These are phyloP conservation scores for Rhodocollybia butyracea DNA, from an alignment of 768 basidiomycete genomes.

Conservation along the genomic window DNA sequence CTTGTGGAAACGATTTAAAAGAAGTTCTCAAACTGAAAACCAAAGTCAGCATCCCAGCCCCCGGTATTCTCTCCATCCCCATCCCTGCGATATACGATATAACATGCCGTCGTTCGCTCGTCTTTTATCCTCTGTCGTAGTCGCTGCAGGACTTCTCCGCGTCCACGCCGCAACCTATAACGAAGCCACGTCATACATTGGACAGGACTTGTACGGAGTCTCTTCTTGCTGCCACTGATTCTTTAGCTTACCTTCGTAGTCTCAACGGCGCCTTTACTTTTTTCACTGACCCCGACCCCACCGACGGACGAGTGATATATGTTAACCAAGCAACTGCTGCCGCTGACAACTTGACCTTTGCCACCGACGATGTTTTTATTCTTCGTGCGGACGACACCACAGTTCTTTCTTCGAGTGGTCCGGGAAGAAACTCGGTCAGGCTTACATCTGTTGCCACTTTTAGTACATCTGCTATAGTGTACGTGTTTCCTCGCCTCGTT, in stretches of 20 bases:
- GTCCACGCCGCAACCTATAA: slow-evolving; percentile 4
- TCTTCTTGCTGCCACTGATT: too few species aligned
- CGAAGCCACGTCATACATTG: slow-evolving; percentile 1
- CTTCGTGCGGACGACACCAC: slow-evolving; percentile 54
- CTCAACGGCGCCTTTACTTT: slow-evolving; percentile 13
- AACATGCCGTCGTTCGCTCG: slow-evolving; percentile 4
- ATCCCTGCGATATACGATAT: too few species aligned
- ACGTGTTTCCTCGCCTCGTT: neutral
- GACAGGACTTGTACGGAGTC: slow-evolving; percentile 29
- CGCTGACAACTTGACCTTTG: slow-evolving; percentile 53
- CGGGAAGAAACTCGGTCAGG: slow-evolving; percentile 56
- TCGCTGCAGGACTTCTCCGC: neutral
- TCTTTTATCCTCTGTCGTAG: neutral
- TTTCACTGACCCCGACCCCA: slow-evolving; percentile 39
- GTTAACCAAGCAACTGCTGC: slow-evolving; percentile 46
- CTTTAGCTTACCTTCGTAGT: too few species aligned
- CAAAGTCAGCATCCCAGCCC: too few species aligned
- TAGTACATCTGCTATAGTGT: slow-evolving; percentile 48
- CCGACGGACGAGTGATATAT: slow-evolving; percentile 48
- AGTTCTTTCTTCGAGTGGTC: slow-evolving; percentile 39
- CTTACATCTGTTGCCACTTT: slow-evolving; percentile 51
- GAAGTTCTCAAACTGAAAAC: too few species aligned
- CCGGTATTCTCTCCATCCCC: too few species aligned
- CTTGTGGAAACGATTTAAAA: too few species aligned
- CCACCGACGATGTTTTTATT: slow-evolving; percentile 49